Evolutionary conservation across 1,284 basidiomycete genomes (phyloP), one percentile per base, ranked within the genome.

Genomic region (Melampsora americana): DNA sequence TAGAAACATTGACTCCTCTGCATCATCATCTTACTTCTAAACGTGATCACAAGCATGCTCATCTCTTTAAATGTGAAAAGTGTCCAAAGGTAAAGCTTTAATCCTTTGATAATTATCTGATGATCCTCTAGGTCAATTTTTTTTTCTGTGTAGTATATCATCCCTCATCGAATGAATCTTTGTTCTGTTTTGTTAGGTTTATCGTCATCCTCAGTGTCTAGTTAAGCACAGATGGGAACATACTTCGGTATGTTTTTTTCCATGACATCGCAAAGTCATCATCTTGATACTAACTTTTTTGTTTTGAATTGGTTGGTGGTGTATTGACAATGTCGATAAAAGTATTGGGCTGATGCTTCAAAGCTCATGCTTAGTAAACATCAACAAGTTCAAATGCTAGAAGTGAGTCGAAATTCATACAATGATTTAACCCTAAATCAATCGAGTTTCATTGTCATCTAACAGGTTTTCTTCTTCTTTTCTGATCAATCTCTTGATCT

Each of bases 371-470:
- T 97, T 80, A 92, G 90, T 84, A 99, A 98, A 85, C 95, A 99
- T 83, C 95, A 98, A 82, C 95, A 98, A 81, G 95, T 99, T 0
- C 95, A 98, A 82, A 86, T 98, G 75, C 89, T 99, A 68, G 95
- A 98, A 86, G 69, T 66, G 14, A 66, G 65, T 64, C 20, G 9
- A 32, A 64, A n/a, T 14, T 59, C 18, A 12, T n/a, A n/a, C n/a
- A n/a, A n/a, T n/a, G n/a, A n/a, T n/a, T n/a, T n/a, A n/a, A n/a
- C n/a, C n/a, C n/a, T n/a, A n/a, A n/a, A n/a, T n/a, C n/a, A n/a
- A n/a, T n/a, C n/a, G n/a, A n/a, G n/a, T n/a, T n/a, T n/a, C n/a
- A n/a, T n/a, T n/a, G n/a, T n/a, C n/a, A n/a, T n/a, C n/a, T n/a
- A n/a, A n/a, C n/a, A n/a, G n/a, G n/a, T n/a, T n/a, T 46, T 28